Percentiles rank a stretch among this genome's conserved stretches.
Evolutionary conservation across 495 filamentous ascomycete genomes (phyloP).

Genomic region (Hyaloscypha hepaticicola): DNA sequence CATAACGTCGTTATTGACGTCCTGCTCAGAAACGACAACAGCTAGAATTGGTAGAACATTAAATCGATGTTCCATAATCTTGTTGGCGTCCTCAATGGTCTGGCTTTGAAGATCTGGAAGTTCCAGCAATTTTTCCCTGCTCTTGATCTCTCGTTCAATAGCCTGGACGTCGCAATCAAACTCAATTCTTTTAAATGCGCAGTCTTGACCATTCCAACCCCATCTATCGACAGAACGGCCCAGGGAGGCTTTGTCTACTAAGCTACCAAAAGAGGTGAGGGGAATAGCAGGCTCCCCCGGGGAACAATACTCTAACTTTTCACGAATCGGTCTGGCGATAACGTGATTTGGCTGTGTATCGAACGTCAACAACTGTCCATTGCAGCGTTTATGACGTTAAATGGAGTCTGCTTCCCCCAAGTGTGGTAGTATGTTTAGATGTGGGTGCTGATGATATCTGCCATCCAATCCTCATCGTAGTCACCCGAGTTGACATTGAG

Average conservation of each 20-base stretch:
- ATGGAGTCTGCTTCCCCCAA: constrained; percentile 8
- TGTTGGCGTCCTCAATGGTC: constrained; percentile 2
- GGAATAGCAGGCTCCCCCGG: not conserved
- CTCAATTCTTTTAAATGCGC: constrained; percentile 10
- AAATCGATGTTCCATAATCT: too few relatives aligned
- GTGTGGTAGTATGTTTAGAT: constrained; percentile 12
- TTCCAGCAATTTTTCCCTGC: not conserved
- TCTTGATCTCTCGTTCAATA: constrained; percentile 6
- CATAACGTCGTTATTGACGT: constrained; percentile 6
- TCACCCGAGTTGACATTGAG: not conserved
- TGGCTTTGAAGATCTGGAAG: not conserved
- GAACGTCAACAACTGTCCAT: constrained; percentile 1
- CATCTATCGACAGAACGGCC: constrained; percentile 9
- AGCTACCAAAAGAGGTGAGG: constrained; percentile 1
- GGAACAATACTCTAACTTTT: constrained; percentile 4
- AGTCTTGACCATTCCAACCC: constrained; percentile 14
- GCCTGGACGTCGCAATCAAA: constrained; percentile 6
- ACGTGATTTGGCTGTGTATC: constrained; percentile 8
- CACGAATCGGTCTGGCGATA: constrained; percentile 15
- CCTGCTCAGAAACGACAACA: constrained; percentile 9
- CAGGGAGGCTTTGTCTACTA: constrained; percentile 10
- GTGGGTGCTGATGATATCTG: constrained; percentile 1
- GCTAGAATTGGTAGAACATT: constrained; percentile 17
- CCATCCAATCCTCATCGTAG: constrained; percentile 13
- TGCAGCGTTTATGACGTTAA: constrained; percentile 11